A percentile compares a stretch with the other conserved stretches of the same genome.
Evolutionary conservation across 2,329 filamentous ascomycete genomes (phyloP).

Genomic region (Hypoxylon sp.): DNA sequence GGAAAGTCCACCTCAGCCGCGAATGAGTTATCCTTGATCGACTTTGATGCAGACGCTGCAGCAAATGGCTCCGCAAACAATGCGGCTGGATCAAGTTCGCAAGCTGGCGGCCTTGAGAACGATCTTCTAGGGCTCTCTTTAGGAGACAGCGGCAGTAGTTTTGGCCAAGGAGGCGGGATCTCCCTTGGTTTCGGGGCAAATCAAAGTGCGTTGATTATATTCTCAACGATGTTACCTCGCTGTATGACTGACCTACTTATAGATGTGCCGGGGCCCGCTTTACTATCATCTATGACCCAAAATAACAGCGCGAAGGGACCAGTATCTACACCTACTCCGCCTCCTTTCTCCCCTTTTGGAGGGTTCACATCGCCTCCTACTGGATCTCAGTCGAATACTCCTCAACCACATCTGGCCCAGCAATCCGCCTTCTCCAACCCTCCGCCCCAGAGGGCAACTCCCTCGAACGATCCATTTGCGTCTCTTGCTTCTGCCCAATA

Average conservation of each 20-base stretch:
- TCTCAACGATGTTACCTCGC: background rate
- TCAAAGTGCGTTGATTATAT: constrained; percentile 68
- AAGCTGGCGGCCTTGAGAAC: constrained; percentile 82
- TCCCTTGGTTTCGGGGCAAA: constrained; percentile 83
- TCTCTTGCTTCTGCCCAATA: constrained; percentile 62
- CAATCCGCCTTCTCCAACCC: constrained; percentile 65
- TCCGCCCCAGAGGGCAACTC: constrained; percentile 52
- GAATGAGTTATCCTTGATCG: constrained; percentile 91
- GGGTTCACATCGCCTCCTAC: constrained; percentile 68
- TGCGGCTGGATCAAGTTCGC: constrained; percentile 60
- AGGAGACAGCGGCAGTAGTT: constrained; percentile 71
- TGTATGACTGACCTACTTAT: constrained; percentile 50
- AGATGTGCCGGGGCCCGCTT: constrained; percentile 76
- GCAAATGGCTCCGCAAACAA: constrained; percentile 60
- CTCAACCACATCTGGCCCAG: constrained; percentile 65
- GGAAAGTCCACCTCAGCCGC: constrained; percentile 74
- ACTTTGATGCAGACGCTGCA: constrained; percentile 79
- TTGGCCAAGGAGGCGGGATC: constrained; percentile 84
- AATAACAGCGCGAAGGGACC: constrained; percentile 69
- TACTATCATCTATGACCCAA: constrained; percentile 75
- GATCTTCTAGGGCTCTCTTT: constrained; percentile 92
- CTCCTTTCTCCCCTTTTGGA: constrained; percentile 69
- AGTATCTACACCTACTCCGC: constrained; percentile 58
- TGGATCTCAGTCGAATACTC: constrained; percentile 67
- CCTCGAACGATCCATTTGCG: constrained; percentile 67